Conservation (phyloP, 805 yeast species). For the Helenozyma baotianmanensis region DNA sequence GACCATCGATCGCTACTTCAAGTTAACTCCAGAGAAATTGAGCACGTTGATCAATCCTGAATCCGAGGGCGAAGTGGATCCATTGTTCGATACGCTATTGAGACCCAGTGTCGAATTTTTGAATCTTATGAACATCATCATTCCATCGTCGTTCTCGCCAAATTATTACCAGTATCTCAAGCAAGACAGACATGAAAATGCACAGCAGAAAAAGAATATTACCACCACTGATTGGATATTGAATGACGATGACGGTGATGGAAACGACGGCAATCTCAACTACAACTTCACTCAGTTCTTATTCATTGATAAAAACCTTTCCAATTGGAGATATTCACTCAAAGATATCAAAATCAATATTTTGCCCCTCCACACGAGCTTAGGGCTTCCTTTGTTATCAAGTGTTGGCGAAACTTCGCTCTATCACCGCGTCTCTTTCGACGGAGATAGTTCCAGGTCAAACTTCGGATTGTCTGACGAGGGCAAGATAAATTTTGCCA, state of each 20-base stretch:
- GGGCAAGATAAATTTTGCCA: conserved; percentile 20
- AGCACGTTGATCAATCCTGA: conserved; percentile 26
- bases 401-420: conserved; percentile 22
- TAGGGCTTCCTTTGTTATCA: conserved; percentile 29
- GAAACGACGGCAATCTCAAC: conserved; percentile 44
- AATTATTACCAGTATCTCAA: conserved; percentile 39
- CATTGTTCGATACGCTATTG: conserved; percentile 31
- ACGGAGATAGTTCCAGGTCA: conserved; percentile 12
- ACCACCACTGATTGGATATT: conserved; percentile 36
- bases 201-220: conserved; percentile 8
- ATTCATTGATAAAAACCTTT: conserved; percentile 37
- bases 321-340: conserved; percentile 37
- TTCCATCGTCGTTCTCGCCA: conserved; percentile 44
- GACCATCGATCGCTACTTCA: conserved; percentile 41
- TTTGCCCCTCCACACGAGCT: conserved; percentile 22
- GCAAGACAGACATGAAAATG: conserved; percentile 18
- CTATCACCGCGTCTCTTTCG: conserved; percentile 25
- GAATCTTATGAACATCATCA: conserved; percentile 39
- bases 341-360: conserved; percentile 23
- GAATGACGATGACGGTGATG: conserved; percentile 45
- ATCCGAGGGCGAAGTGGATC: conserved; percentile 18
- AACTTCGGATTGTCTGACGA: conserved; percentile 10
- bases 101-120: conserved; percentile 41
- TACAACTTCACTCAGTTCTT: conserved; percentile 41
- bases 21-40: conserved; percentile 41